Evolutionary conservation across 2,329 filamentous ascomycete genomes (phyloP), one percentile per base, ranked within the genome.

Genomic region (Monilinia fructigena): DNA sequence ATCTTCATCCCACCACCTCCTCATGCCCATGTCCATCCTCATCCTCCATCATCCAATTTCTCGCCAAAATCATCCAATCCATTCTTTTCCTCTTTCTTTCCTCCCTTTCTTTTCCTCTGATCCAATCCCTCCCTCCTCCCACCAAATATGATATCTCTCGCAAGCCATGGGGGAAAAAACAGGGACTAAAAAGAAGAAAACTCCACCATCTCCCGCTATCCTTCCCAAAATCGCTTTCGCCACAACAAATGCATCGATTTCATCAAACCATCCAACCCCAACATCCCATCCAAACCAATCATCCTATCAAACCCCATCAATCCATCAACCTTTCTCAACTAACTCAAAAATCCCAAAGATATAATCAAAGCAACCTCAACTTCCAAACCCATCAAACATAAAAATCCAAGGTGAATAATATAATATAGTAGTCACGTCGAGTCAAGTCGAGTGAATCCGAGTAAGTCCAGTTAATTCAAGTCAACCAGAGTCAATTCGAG

Each of bases 401-500:
- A 60, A 50, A 35, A 60, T 60, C 56, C 56, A 60, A 60, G 45
- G 11, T 47, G 55, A 58, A 60, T 38, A 38, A 60, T 59, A 60
- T 59, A 50, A 58, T 42, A 58, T 20, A 47, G 38, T 40, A 48
- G 56, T n/a, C 20, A 16, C 35, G 42, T 47, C 26, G 55, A 59
- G 31, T 35, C 31, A 35, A 35, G 31, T 35, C 31, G 31, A 35
- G 31, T 35, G 1, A 35, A 35, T 35, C 5, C 31, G 31, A 35
- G 31, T 10, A 42, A 50, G 45, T 23, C n/a, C 7, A 50, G 45
- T 38, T 12, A 45, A 60, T 28, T 28, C 28, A 28, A 28, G 28
- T 28, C 4, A 28, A 28, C 28, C 28, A 28, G 28, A 28, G 28
- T 28, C 31, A 35, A 35, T 31, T 31, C 31, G 31, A 31, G 31